Conservation (phyloP, 495 filamentous ascomycete species). For the Neurospora discreta region DNA sequence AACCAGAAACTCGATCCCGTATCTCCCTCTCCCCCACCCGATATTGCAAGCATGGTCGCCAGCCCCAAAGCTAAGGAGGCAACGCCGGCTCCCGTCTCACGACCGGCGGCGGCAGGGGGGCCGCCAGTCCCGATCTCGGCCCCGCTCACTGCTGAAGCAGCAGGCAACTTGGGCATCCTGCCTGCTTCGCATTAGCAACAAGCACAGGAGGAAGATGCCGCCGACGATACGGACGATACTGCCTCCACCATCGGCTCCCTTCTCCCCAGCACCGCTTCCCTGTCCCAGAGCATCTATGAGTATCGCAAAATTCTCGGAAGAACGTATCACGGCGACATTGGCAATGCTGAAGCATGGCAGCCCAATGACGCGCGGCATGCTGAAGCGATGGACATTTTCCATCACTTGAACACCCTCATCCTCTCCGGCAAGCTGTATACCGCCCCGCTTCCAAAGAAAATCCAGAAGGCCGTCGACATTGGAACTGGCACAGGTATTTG, state of each 20-base stretch:
- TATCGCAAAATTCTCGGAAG: constrained; percentile 34
- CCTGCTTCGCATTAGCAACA: not conserved
- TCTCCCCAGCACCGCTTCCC: constrained; percentile 26
- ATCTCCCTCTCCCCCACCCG: not conserved
- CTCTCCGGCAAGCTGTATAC: constrained; percentile 45
- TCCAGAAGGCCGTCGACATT: constrained; percentile 45
- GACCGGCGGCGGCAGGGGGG: not conserved
- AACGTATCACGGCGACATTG: constrained; percentile 21
- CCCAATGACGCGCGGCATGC: constrained; percentile 17
- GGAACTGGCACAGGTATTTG: constrained; percentile 37
- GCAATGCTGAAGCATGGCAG: constrained; percentile 6
- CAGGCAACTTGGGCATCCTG: not conserved
- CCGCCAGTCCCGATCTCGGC: not conserved
- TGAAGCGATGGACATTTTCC: constrained; percentile 11
- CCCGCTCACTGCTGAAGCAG: not conserved
- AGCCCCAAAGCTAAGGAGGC: not conserved
- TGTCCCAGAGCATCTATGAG: constrained; percentile 33
- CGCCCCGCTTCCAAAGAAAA: constrained; percentile 38
- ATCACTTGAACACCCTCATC: constrained; percentile 14
- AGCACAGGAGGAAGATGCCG: not conserved
- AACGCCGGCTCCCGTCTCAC: not conserved
- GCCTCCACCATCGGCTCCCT: not conserved
- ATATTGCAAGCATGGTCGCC: not conserved
- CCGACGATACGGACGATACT: not conserved
- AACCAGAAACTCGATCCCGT: not conserved